A percentile compares a stretch with the other conserved stretches of the same genome.
Conservation (phyloP, 163 green algal species). For the Scenedesmus sp. region DNA sequence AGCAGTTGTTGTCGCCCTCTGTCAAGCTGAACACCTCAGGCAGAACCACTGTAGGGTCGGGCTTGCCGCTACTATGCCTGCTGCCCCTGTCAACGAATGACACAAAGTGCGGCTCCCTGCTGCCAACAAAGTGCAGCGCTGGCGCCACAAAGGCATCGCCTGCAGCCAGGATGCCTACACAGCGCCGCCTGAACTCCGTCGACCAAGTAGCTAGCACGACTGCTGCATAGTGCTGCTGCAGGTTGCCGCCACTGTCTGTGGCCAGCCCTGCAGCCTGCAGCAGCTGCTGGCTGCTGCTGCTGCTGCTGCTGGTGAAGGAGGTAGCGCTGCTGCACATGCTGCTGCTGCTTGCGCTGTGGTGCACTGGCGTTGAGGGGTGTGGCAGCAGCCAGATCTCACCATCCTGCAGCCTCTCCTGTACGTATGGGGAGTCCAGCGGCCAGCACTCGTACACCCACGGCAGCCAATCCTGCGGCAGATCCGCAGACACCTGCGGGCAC, state of each 20-base stretch:
- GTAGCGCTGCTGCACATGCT: conserved; percentile 7
- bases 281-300: background rate
- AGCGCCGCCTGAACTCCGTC: background rate
- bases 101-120: conserved; percentile 27
- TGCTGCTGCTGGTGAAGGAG: background rate
- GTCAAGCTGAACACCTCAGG: background rate
- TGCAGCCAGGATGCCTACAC: background rate
- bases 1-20: background rate
- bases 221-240: background rate
- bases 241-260: background rate
- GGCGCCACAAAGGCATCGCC: background rate
- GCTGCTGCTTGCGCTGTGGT: background rate
- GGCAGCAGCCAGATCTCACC: conserved; percentile 30
- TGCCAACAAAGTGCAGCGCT: conserved; percentile 10
- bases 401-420: conserved; percentile 6
- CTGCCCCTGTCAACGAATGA: conserved; percentile 33
- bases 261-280: background rate
- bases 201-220: background rate
- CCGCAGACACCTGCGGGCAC: background rate
- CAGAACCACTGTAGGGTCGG: background rate
- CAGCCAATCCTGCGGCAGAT: conserved; percentile 1
- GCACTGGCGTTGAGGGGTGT: background rate
- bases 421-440: conserved; percentile 2
- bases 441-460: conserved; percentile 25
- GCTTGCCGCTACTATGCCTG: conserved; percentile 38